Conservation (phyloP, 768 basidiomycete species). For the Phlegmacium glaucopus region DNA sequence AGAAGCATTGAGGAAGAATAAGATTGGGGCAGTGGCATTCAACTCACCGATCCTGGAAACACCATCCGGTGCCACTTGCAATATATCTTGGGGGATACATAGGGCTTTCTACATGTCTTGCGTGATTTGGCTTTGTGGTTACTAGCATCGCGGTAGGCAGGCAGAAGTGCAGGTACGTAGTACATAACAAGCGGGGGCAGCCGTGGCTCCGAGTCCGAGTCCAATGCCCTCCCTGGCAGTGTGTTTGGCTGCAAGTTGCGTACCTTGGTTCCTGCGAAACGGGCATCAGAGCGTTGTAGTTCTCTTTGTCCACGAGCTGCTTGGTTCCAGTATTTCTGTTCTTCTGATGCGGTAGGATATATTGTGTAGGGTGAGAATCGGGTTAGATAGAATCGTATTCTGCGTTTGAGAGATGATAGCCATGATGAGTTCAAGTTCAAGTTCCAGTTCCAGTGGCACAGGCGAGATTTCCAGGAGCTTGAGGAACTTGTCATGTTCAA, state of each 20-base stretch:
- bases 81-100: constrained; percentile 10
- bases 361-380: background rate
- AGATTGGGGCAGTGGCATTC: background rate
- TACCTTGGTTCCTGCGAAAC: constrained; percentile 9
- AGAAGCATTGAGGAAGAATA: background rate
- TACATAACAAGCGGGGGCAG: constrained; percentile 19
- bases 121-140: background rate
- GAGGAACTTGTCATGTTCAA: no score
- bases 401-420: no score
- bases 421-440: no score
- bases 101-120: background rate
- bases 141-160: constrained; percentile 2
- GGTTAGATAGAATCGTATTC: no score
- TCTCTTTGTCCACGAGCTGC: constrained; percentile 4
- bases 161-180: constrained; percentile 18
- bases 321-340: constrained; percentile 16
- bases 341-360: constrained; percentile 6
- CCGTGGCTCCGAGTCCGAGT: background rate
- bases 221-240: no score
- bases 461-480: no score
- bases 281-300: constrained; percentile 16
- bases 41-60: constrained; percentile 10
- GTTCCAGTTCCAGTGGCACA: no score
- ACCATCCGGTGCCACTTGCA: constrained; percentile 20
- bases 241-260: background rate